phyloP scores from a whole-genome alignment of 768 basidiomycete species.

The Brasilioporus rufonigricans region DNA sequence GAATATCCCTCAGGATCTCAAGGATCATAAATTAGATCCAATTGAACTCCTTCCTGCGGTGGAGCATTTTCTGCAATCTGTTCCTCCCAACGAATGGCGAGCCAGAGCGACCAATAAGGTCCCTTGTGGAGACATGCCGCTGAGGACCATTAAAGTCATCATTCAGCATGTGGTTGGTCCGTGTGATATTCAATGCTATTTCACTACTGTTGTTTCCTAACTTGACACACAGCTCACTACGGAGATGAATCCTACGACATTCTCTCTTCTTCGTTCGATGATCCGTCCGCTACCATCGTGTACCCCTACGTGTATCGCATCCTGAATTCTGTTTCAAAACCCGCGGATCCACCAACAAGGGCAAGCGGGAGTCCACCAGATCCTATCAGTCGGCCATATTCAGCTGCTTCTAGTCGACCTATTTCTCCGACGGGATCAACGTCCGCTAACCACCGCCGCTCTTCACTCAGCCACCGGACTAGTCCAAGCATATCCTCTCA shows the following conservation, averaged over 20 bases:
- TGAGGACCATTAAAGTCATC: slow-evolving; percentile 97
- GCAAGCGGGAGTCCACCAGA: slow-evolving; percentile 32
- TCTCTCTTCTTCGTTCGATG: slow-evolving; percentile 87
- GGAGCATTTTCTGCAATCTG: slow-evolving; percentile 89
- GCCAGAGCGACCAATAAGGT: slow-evolving; percentile 86
- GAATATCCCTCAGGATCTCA: slow-evolving; percentile 89
- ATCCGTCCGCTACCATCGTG: slow-evolving; percentile 95
- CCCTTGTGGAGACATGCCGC: slow-evolving; percentile 96
- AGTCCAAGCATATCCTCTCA: slow-evolving; percentile 66
- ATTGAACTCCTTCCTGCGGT: slow-evolving; percentile 89
- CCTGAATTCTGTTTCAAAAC: slow-evolving; percentile 63
- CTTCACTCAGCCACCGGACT: slow-evolving; percentile 62
- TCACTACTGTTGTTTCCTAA: slow-evolving; percentile 18
- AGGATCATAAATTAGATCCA: slow-evolving; percentile 75
- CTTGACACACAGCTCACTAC: slow-evolving; percentile 57
- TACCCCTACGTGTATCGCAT: slow-evolving; percentile 95
- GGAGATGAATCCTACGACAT: slow-evolving; percentile 90
- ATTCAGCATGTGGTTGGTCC: slow-evolving; percentile 95
- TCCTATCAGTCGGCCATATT: slow-evolving; percentile 45
- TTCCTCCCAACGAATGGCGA: slow-evolving; percentile 96
- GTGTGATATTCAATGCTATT: slow-evolving; percentile 33
- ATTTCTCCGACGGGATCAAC: slow-evolving; percentile 67
- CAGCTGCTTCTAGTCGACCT: slow-evolving; percentile 65
- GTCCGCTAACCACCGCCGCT: slow-evolving; percentile 51
- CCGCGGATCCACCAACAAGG: slow-evolving; percentile 34